phyloP scores from a whole-genome alignment of 2,329 filamentous ascomycete genomes.

The Macroventuria anomochaeta region DNA sequence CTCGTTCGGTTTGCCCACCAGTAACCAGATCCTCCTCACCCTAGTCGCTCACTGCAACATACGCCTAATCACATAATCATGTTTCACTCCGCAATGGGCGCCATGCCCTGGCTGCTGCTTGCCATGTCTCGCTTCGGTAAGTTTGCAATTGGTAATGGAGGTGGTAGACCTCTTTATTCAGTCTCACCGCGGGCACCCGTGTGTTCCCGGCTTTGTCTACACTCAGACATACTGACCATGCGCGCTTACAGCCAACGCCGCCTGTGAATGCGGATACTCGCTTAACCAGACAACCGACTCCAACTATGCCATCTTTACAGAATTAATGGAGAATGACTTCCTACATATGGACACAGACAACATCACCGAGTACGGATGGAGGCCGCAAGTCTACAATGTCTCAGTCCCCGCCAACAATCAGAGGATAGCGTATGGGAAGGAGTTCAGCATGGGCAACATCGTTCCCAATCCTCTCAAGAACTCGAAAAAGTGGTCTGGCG shows the following conservation, averaged over 20 bases:
- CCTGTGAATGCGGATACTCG: conserved; percentile 77
- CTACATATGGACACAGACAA: conserved; percentile 61
- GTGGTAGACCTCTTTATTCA: background rate
- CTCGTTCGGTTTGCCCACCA: conserved; percentile 24
- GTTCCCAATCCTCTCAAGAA: conserved; percentile 58
- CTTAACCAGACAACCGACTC: conserved; percentile 55
- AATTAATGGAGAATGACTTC: conserved; percentile 76
- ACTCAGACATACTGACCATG: conserved; percentile 15
- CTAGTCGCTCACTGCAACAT: conserved; percentile 30
- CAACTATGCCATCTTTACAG: conserved; percentile 65
- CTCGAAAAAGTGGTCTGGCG: conserved; percentile 52
- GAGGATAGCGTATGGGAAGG: conserved; percentile 70
- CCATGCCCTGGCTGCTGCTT: conserved; percentile 39
- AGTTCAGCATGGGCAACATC: conserved; percentile 65
- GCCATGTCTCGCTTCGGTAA: conserved; percentile 41
- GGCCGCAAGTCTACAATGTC: conserved; percentile 70
- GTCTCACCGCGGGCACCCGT: background rate
- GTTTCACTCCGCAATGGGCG: conserved; percentile 28
- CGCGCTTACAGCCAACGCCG: conserved; percentile 47
- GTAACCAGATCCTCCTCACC: conserved; percentile 17
- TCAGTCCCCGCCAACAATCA: conserved; percentile 57
- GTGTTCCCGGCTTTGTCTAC: background rate
- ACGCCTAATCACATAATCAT: conserved; percentile 25
- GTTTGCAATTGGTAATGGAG: conserved; percentile 17
- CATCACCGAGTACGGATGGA: conserved; percentile 62